These are phyloP conservation scores for Plasmopara muralis DNA, from an alignment of 352 stramenopile species.

Conservation along the genomic window DNA sequence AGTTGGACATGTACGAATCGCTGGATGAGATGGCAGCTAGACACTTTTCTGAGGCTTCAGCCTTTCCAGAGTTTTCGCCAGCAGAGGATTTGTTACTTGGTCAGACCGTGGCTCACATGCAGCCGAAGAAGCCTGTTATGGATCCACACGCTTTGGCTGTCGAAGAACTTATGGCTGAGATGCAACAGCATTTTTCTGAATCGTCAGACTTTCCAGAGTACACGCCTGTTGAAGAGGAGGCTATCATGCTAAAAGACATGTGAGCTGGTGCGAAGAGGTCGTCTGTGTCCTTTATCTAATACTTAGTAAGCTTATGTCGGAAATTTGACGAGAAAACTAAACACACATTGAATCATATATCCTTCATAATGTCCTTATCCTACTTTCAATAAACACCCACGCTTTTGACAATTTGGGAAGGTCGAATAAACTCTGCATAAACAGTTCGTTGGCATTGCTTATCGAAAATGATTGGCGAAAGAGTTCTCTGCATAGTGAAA, in stretches of 20 bases:
- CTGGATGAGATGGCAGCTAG: conserved; percentile 44
- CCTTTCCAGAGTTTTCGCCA: conserved; percentile 57
- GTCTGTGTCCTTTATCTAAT: background rate
- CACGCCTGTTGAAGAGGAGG: conserved; percentile 39
- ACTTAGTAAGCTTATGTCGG: background rate
- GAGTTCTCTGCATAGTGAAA: too few species aligned
- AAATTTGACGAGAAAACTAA: too few species aligned
- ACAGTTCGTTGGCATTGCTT: too few species aligned
- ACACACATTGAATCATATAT: too few species aligned
- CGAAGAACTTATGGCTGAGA: conserved; percentile 31
- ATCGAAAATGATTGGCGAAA: too few species aligned
- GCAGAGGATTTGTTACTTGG: conserved; percentile 45
- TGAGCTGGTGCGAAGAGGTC: background rate
- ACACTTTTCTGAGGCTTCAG: conserved; percentile 55
- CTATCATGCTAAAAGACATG: conserved; percentile 29
- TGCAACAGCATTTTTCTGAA: conserved; percentile 44
- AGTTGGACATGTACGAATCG: conserved; percentile 29
- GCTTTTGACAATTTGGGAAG: too few species aligned
- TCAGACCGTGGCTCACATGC: conserved; percentile 20
- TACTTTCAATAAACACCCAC: too few species aligned
- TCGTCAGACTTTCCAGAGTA: conserved; percentile 63
- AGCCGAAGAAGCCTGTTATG: conserved; percentile 5
- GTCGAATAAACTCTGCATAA: too few species aligned
- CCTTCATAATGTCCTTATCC: too few species aligned
- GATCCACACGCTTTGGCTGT: conserved; percentile 29